phyloP scores from a whole-genome alignment of 2,329 filamentous ascomycete species.

The Ophiostoma triangulosporum region DNA sequence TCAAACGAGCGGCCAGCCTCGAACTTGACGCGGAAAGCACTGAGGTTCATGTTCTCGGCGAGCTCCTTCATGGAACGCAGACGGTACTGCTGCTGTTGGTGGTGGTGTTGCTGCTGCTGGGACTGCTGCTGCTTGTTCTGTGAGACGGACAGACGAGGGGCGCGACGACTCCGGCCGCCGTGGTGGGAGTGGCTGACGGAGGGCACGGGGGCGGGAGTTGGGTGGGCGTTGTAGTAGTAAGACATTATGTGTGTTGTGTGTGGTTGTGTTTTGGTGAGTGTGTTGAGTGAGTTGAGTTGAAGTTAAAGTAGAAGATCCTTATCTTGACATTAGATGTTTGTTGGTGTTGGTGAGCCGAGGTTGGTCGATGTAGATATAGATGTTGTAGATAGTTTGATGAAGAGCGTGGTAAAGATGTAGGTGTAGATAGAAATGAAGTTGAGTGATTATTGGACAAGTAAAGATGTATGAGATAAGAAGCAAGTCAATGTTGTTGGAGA shows the following conservation, averaged over 20 bases:
- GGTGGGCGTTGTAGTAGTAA: constrained; percentile 49
- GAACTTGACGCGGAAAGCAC: constrained; percentile 72
- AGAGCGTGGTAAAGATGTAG: not conserved
- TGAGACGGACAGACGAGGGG: constrained; percentile 63
- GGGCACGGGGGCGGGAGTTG: constrained; percentile 38
- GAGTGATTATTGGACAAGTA: not conserved
- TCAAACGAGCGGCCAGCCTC: constrained; percentile 90
- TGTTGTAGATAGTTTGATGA: not conserved
- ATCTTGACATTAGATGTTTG: not conserved
- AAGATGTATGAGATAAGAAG: not conserved
- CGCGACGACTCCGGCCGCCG: constrained; percentile 71
- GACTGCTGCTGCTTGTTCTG: constrained; percentile 58
- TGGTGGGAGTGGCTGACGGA: constrained; percentile 62
- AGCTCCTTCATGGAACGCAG: constrained; percentile 79
- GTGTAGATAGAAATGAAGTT: not conserved
- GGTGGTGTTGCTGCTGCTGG: constrained; percentile 22
- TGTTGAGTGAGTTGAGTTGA: not conserved
- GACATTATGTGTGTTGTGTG: constrained; percentile 31
- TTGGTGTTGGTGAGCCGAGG: not conserved
- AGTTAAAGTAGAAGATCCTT: not conserved
- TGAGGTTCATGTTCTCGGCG: constrained; percentile 61
- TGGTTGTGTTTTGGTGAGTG: not conserved
- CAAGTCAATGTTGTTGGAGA: no score
- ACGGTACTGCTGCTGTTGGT: constrained; percentile 60
- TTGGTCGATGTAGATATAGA: not conserved